Percentiles rank a stretch among this genome's conserved stretches.
Conservation (phyloP, 1,284 basidiomycete genomes). For the Malassezia cuniculi region DNA sequence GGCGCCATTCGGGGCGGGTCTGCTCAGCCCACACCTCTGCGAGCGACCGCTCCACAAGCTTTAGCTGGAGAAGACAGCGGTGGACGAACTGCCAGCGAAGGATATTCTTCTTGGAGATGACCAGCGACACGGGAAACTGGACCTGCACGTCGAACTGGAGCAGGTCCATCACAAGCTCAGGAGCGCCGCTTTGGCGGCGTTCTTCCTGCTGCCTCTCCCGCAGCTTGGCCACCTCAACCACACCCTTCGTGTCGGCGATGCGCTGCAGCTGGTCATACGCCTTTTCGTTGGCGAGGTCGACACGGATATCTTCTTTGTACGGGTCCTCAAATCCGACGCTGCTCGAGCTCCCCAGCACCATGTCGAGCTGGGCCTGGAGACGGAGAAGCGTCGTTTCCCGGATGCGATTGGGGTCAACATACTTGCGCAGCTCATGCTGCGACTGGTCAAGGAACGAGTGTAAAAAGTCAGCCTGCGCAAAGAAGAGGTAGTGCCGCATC, state of each 20-base stretch:
- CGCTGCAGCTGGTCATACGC: conserved; percentile 42
- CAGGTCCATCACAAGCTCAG: conserved; percentile 42
- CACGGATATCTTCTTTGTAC: conserved; percentile 39
- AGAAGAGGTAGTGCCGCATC: conserved; percentile 43
- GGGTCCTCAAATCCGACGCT: conserved; percentile 39
- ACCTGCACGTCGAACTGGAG: conserved; percentile 41
- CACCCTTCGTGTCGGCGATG: conserved; percentile 43
- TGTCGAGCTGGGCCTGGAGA: conserved; percentile 40
- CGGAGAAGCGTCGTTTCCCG: conserved; percentile 48
- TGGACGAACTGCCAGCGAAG: conserved; percentile 42
- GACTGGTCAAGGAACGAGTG: conserved; percentile 41
- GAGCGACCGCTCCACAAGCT: conserved; percentile 33
- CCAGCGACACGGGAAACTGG: conserved; percentile 43
- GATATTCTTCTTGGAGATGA: conserved; percentile 44
- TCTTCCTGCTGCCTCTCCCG: conserved; percentile 21
- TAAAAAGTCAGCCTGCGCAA: conserved; percentile 38
- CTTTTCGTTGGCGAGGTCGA: conserved; percentile 36
- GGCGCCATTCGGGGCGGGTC: conserved; percentile 23
- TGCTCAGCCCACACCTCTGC: conserved; percentile 39
- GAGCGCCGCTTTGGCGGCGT: conserved; percentile 47
- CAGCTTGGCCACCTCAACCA: conserved; percentile 40
- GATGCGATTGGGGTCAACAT: conserved; percentile 30
- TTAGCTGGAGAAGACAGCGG: conserved; percentile 38
- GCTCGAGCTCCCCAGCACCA: conserved; percentile 36
- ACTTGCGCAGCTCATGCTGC: conserved; percentile 34